Evolutionary conservation across 2,329 filamentous ascomycete genomes (phyloP), one percentile per base, ranked within the genome.

Genomic region (Aspergillus japonicus): DNA sequence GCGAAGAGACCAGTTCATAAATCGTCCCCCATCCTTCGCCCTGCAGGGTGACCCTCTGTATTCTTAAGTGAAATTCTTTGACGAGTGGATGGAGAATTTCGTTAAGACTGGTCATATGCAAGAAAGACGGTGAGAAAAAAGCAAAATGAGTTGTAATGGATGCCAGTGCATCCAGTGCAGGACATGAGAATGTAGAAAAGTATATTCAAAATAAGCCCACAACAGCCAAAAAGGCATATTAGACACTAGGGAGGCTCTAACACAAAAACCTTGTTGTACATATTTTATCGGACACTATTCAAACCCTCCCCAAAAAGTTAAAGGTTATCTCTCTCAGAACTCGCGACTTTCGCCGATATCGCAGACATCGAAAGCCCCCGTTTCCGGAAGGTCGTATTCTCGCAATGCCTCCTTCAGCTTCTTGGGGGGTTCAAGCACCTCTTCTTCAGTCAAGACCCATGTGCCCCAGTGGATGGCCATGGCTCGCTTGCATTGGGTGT

Each of bases 391-490:
- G 0, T 85, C 86, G 68, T 87, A 87, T 68, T 82, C 83, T 68
- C 79, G 83, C 71, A 96, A 76, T 2, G 92, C 92, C 71, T 90
- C 81, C 74, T 82, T 88, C 62, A 97, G 77, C 72, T 90, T 77
- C 73, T 75, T 78, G 1, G 92, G 92, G 50, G 94, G 94, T 77
- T 96, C 92, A 58, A 93, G 74, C 1, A 96, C 89, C 60, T 93
- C 89, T 75, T 98, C 94, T 61, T 86, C 82, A 0, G 93, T 96
- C 66, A 96, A 76, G 0, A 91, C 88, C 92, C 93, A 97, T 0
- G 90, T 80, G 2, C 92, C 93, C 92, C 93, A 97, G 72, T 97
- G 94, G 67, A 97, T 96, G 1, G 86, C 93, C 78, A 97, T 82
- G 23, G 92, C 93, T 19, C 79, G 81, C 68, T 85, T 82, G 79